Conservation (phyloP, 2,329 filamentous ascomycete species). For the Clonostachys rosea region DNA sequence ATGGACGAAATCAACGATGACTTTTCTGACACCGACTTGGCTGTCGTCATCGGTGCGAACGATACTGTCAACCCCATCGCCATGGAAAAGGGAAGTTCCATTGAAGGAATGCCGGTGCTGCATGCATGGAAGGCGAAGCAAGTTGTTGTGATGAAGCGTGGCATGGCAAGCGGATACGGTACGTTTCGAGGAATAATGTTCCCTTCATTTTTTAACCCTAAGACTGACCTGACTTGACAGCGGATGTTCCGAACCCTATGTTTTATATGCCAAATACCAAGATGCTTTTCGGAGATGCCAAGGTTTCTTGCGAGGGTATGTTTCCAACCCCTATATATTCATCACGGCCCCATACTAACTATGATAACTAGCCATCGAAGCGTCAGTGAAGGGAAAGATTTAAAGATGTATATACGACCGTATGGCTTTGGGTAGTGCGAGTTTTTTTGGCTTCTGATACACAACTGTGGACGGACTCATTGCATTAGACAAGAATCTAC, state of each 20-base stretch:
- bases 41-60: constrained; percentile 86
- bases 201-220: not conserved
- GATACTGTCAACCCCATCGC: constrained; percentile 92
- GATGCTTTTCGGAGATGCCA: constrained; percentile 92
- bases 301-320: constrained; percentile 74
- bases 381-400: constrained; percentile 27
- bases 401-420: constrained; percentile 6
- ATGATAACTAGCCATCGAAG: constrained; percentile 27
- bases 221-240: constrained; percentile 26
- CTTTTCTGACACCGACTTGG: constrained; percentile 79
- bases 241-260: constrained; percentile 90
- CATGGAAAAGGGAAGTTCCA: constrained; percentile 74
- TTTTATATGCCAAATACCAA: constrained; percentile 86
- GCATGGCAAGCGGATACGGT: constrained; percentile 86
- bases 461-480: too few species aligned
- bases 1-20: constrained; percentile 98
- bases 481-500: too few species aligned
- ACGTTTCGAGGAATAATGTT: constrained; percentile 21
- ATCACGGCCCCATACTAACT: constrained; percentile 11
- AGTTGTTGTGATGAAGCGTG: constrained; percentile 89
- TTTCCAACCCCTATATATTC: constrained; percentile 1
- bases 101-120: constrained; percentile 88
- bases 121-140: constrained; percentile 94
- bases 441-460: not conserved
- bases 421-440: not conserved